Conservation (phyloP, 2,329 filamentous ascomycete genomes). For the Rosellinia necatrix region DNA sequence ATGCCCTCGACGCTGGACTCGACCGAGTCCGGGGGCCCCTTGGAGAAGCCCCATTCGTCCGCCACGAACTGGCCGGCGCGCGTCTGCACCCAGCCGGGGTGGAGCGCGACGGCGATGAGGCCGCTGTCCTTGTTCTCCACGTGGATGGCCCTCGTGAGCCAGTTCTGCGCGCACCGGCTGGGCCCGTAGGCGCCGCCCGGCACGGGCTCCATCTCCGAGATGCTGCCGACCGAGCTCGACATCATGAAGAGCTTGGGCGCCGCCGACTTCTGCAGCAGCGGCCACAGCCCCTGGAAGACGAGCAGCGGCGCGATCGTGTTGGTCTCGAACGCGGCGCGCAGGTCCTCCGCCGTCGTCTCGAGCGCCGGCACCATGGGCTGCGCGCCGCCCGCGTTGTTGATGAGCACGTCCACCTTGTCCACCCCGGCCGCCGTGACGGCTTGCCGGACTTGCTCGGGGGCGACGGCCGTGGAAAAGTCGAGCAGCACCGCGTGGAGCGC, state of each 20-base stretch:
- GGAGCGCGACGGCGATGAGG: constrained; percentile 40
- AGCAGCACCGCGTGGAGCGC: constrained; percentile 44
- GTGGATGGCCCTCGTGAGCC: constrained; percentile 40
- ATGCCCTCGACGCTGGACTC: constrained; percentile 42
- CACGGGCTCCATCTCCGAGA: constrained; percentile 39
- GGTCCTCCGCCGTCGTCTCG: constrained; percentile 40
- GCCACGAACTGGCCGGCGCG: constrained; percentile 40
- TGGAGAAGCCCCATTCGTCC: constrained; percentile 39
- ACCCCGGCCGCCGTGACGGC: constrained; percentile 40
- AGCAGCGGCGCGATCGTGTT: constrained; percentile 49
- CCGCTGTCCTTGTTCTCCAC: constrained; percentile 33
- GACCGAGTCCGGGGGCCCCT: constrained; percentile 36
- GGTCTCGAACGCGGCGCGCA: constrained; percentile 47
- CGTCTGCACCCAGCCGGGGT: constrained; percentile 47
- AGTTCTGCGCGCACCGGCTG: constrained; percentile 44
- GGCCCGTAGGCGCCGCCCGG: constrained; percentile 44
- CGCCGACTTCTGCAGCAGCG: constrained; percentile 41
- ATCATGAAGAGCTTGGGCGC: constrained; percentile 45
- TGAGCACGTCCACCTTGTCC: constrained; percentile 52
- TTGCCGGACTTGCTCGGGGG: constrained; percentile 36
- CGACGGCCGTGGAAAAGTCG: constrained; percentile 40
- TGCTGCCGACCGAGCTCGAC: constrained; percentile 44
- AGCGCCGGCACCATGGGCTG: constrained; percentile 38
- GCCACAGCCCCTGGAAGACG: constrained; percentile 43
- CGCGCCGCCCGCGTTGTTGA: constrained; percentile 55